Conservation (phyloP, 179 eudicot genomes). For the Heliamphora pulchella region DNA sequence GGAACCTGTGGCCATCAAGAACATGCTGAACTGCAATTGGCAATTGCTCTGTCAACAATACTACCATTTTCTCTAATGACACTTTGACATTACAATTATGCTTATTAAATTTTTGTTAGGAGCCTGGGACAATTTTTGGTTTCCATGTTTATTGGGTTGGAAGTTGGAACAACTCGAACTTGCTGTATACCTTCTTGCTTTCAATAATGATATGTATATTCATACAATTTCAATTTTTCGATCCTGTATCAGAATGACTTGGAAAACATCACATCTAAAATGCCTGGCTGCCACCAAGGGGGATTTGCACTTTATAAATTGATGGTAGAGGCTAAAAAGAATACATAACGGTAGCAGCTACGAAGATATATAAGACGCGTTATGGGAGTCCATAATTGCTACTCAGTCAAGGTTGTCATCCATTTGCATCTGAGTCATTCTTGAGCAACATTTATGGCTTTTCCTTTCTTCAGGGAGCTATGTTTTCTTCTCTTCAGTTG, state of each 20-base stretch:
- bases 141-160: constrained; percentile 1
- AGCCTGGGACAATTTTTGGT: neutral
- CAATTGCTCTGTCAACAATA: too few species aligned
- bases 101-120: neutral
- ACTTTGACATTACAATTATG: neutral
- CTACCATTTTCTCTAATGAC: too few species aligned
- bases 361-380: neutral
- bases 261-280: constrained; percentile 51
- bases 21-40: neutral
- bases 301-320: constrained; percentile 69
- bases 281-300: constrained; percentile 98
- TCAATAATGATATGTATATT: neutral
- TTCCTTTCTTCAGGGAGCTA: neutral
- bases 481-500: neutral
- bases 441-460: neutral
- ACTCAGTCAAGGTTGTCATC: constrained; percentile 11
- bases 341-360: constrained; percentile 21
- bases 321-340: constrained; percentile 41
- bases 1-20: neutral
- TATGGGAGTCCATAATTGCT: neutral
- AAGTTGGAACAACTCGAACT: neutral
- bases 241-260: constrained; percentile 50
- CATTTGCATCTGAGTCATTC: neutral
- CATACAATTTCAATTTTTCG: neutral
- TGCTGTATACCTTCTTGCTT: neutral